Conservation (phyloP, 257 asterid species). For the Coffea canephora region DNA sequence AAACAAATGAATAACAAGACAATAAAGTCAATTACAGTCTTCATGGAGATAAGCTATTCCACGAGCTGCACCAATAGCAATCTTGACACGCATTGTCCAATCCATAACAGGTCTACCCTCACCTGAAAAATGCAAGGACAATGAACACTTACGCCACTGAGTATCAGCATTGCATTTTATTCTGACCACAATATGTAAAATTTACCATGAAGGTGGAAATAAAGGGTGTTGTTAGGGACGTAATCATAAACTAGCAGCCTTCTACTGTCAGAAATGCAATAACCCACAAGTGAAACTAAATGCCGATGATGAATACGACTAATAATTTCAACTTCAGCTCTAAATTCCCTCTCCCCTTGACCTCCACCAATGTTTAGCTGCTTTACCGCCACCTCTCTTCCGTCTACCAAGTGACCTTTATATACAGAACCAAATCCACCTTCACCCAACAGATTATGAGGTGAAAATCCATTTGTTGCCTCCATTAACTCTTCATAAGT, state of each 20-base stretch:
- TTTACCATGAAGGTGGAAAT: slow-evolving; percentile 97
- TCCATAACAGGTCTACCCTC: slow-evolving; percentile 66
- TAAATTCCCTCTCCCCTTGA: slow-evolving; percentile 92
- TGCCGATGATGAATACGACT: slow-evolving; percentile 95
- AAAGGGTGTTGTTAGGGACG: slow-evolving; percentile 77
- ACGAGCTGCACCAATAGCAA: slow-evolving; percentile 96
- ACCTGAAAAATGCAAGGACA: slow-evolving; percentile 38
- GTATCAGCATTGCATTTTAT: background rate
- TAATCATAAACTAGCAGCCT: slow-evolving; percentile 89
- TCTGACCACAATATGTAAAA: background rate
- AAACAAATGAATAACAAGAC: slow-evolving; percentile 9
- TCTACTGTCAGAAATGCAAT: slow-evolving; percentile 74
- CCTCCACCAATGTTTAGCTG: slow-evolving; percentile 72
- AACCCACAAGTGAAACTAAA: slow-evolving; percentile 93
- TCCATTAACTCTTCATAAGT: slow-evolving; percentile 61
- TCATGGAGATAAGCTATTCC: slow-evolving; percentile 98
- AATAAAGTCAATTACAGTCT: slow-evolving; percentile 63
- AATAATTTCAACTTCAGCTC: slow-evolving; percentile 93
- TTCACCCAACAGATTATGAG: slow-evolving; percentile 70
- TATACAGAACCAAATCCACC: slow-evolving; percentile 95
- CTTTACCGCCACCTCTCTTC: slow-evolving; percentile 88
- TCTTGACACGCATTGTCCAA: slow-evolving; percentile 78
- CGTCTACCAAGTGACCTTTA: slow-evolving; percentile 74
- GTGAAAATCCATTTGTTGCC: slow-evolving; percentile 76
- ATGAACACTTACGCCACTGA: background rate